Conservation (phyloP, 1,284 basidiomycete species). For the Lentinula novae-zelandiae region DNA sequence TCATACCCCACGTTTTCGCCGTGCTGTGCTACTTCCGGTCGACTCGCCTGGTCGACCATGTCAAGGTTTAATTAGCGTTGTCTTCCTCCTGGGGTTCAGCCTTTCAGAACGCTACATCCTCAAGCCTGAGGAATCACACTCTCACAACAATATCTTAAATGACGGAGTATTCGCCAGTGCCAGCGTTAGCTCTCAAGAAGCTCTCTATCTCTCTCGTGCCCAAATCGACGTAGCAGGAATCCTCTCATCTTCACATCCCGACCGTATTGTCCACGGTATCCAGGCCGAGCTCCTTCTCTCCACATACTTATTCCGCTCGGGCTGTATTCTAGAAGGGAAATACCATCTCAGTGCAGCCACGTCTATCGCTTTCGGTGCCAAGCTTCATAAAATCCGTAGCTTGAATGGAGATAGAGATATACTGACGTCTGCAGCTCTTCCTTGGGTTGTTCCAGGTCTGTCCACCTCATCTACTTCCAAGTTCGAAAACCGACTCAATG, state of each 20-base stretch:
- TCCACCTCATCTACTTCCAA: background rate
- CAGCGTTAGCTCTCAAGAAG: background rate
- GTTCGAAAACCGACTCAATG: background rate
- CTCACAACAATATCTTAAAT: background rate
- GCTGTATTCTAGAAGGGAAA: conserved; percentile 8
- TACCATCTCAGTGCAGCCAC: conserved; percentile 8
- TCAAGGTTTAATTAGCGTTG: conserved; percentile 2
- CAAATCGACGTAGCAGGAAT: conserved; percentile 1
- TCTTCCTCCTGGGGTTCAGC: conserved; percentile 2
- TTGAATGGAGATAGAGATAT: background rate
- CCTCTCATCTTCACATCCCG: background rate
- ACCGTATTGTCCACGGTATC: conserved; percentile 1
- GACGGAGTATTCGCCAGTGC: background rate
- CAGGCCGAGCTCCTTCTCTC: conserved; percentile 10
- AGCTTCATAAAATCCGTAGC: conserved; percentile 9
- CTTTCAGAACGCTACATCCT: background rate
- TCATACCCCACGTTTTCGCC: background rate
- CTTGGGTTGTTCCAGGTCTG: background rate
- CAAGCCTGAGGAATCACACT: background rate
- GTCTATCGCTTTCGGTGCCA: conserved; percentile 5
- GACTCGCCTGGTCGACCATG: background rate
- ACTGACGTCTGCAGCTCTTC: background rate
- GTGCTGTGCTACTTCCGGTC: background rate
- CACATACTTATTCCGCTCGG: conserved; percentile 5
- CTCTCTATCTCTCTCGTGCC: background rate